phyloP scores from a whole-genome alignment of 73 alveolate species.

The Paramecium octaurelia region DNA sequence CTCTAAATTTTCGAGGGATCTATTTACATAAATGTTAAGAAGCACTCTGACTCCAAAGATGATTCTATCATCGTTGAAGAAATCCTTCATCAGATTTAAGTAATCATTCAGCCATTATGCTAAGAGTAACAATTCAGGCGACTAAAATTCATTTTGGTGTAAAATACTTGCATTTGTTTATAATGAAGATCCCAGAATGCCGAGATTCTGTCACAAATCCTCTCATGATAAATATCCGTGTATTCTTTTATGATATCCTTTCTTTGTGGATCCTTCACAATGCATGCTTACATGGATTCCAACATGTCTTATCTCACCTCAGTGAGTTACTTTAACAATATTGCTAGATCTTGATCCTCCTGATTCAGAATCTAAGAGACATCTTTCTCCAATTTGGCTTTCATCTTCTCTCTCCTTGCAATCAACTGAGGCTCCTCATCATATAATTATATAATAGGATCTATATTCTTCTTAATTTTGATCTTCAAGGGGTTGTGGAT shows the following conservation, averaged over 20 bases:
- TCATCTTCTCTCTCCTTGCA: constrained; percentile 24
- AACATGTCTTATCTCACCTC: constrained; percentile 32
- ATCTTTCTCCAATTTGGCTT: constrained; percentile 34
- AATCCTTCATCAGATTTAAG: constrained; percentile 24
- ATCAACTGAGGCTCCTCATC: constrained; percentile 6
- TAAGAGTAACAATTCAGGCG: neutral
- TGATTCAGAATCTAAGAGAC: neutral
- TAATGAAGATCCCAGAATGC: constrained; percentile 32
- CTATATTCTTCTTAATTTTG: constrained; percentile 44
- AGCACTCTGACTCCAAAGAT: constrained; percentile 27
- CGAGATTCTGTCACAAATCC: constrained; percentile 16
- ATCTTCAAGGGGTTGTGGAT: constrained; percentile 15
- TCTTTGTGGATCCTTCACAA: constrained; percentile 50
- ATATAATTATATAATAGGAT: constrained; percentile 37
- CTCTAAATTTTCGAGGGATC: constrained; percentile 41
- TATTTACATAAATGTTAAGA: constrained; percentile 22
- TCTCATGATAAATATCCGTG: constrained; percentile 42
- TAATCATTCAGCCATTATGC: constrained; percentile 48
- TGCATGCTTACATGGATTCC: constrained; percentile 52
- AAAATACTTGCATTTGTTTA: neutral
- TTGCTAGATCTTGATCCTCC: neutral
- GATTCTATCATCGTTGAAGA: constrained; percentile 54
- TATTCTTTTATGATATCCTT: constrained; percentile 58
- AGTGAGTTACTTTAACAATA: neutral
- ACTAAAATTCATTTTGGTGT: neutral